These are phyloP conservation scores for Leucoagaricus sp. DNA, from an alignment of 1,284 basidiomycete species.

Conservation along the genomic window DNA sequence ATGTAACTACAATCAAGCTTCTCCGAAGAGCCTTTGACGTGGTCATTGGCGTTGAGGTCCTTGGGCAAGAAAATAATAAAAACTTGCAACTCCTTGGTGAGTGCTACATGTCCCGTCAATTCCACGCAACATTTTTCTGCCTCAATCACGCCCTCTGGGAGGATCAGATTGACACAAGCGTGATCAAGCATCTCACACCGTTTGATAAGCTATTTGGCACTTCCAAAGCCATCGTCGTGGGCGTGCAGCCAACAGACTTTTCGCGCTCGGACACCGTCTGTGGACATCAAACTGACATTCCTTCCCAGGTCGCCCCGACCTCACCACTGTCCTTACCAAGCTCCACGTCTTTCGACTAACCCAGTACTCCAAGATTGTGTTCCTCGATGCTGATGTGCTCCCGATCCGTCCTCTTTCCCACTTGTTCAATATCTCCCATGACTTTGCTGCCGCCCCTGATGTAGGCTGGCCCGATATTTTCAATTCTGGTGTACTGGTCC, in stretches of 20 bases:
- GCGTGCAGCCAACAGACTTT: too few relatives aligned
- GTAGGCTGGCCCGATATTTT: slow-evolving; percentile 99
- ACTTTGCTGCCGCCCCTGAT: slow-evolving; percentile 90
- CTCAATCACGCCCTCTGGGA: slow-evolving; percentile 16
- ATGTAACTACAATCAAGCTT: slow-evolving; percentile 82
- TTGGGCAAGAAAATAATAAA: slow-evolving; percentile 64
- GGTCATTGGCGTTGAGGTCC: slow-evolving; percentile 90
- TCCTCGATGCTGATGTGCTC: slow-evolving; percentile 95
- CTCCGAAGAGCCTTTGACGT: slow-evolving; percentile 82
- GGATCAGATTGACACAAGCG: background rate
- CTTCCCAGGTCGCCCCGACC: slow-evolving; percentile 83
- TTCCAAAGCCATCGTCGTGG: too few relatives aligned
- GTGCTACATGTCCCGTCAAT: slow-evolving; percentile 31
- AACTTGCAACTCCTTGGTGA: slow-evolving; percentile 83
- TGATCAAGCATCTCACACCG: background rate
- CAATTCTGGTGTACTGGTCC: slow-evolving; percentile 94
- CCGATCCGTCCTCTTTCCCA: slow-evolving; percentile 87
- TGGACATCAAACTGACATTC: slow-evolving; percentile 1
- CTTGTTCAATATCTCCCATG: slow-evolving; percentile 77
- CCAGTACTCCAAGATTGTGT: slow-evolving; percentile 87
- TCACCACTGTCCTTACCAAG: slow-evolving; percentile 92
- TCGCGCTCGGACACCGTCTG: slow-evolving; percentile 14
- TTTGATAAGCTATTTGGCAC: background rate
- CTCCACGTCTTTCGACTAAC: slow-evolving; percentile 91
- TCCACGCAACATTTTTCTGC: slow-evolving; percentile 1